Base-by-base conservation (phyloP, 2,329 filamentous ascomycete species). In the Diaporthe sp. region DNA sequence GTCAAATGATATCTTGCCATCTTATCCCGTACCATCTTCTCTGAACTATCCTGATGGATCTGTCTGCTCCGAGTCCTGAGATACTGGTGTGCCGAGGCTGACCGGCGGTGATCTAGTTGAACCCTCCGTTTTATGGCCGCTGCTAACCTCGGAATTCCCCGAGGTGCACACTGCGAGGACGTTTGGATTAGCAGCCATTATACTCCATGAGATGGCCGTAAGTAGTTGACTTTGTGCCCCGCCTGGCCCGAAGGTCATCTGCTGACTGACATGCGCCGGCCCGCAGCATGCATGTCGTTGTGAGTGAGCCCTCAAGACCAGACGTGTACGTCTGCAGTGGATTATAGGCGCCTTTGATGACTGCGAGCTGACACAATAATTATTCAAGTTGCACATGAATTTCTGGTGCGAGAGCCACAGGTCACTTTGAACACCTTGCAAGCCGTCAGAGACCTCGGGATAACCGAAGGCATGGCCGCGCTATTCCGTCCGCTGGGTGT, bases 141-240 rank as follows among this genome's bases (percentile, higher is more conserved):
- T 50, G 22, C 19, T 66, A 4, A 35, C n/a, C 2, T 3, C 42
- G 10, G 61, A 66, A n/a, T 66, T 50, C 7, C 42, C 42, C 0
- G 61, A 66, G 22, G 19, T 3, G 15, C 19, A n/a, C 9, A 17
- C 28, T 3, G 61, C 40, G 42, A 6, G 38, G 28, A 28, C n/a
- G 4, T 50, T 50, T 13, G 1, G 12, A 1, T 19, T 66, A 5
- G 61, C 42, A 4, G 7, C 1, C 2, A 4, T 8, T 0, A 35
- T 66, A 35, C 42, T 66, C 4, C 61, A 66, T 19, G 61, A 66
- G 61, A 4, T 66, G 42, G 28, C 42, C 22, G 58, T 61, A 30
- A 61, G 58, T 28, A 19, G 38, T 17, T 28, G 8, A 17, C 8
- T 47, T 22, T 47, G 40, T 25, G 38, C n/a, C 12, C 35, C 35